phyloP scores from a whole-genome alignment of 805 yeast genomes.

The Yamadazyma laniorum region DNA sequence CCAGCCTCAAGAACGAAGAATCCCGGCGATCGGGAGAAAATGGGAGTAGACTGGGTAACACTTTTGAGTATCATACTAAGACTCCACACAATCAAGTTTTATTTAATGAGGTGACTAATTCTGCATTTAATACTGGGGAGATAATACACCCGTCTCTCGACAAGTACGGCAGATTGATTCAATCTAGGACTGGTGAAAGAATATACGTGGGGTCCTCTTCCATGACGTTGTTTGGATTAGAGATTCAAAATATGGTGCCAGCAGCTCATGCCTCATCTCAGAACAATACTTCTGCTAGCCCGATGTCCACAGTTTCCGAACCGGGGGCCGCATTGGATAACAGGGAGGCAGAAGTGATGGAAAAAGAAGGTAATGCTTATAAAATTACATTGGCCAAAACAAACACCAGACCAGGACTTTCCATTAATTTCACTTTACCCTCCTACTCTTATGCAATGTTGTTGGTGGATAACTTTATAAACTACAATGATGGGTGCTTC shows the following conservation, averaged over 20 bases:
- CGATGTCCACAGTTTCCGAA: slow-evolving; percentile 9
- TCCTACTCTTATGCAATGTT: slow-evolving; percentile 74
- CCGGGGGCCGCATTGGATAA: slow-evolving; percentile 14
- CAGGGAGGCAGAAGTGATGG: slow-evolving; percentile 57
- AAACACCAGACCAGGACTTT: slow-evolving; percentile 63
- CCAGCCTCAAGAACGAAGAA: slow-evolving; percentile 34
- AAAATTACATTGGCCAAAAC: slow-evolving; percentile 66
- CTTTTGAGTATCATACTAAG: slow-evolving; percentile 16
- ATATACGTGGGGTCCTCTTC: slow-evolving; percentile 80
- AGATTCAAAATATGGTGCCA: slow-evolving; percentile 65
- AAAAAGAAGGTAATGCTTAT: slow-evolving; percentile 76
- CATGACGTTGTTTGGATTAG: slow-evolving; percentile 78
- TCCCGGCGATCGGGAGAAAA: slow-evolving; percentile 5
- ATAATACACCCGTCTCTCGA: slow-evolving; percentile 71
- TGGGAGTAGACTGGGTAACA: slow-evolving; percentile 8
- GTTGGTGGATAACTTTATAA: slow-evolving; percentile 71
- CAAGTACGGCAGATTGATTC: slow-evolving; percentile 67
- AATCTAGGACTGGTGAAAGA: slow-evolving; percentile 72
- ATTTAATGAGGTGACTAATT: slow-evolving; percentile 12
- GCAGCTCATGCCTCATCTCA: slow-evolving; percentile 10
- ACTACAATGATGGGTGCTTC: slow-evolving; percentile 81
- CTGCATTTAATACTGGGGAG: slow-evolving; percentile 31
- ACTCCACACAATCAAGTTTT: slow-evolving; percentile 14
- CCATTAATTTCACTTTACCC: slow-evolving; percentile 71
- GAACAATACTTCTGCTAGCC: slow-evolving; percentile 6